Evolutionary conservation across 805 yeast species (phyloP), one percentile per base, ranked within the genome.

Genomic region (Ogataea henricii): DNA sequence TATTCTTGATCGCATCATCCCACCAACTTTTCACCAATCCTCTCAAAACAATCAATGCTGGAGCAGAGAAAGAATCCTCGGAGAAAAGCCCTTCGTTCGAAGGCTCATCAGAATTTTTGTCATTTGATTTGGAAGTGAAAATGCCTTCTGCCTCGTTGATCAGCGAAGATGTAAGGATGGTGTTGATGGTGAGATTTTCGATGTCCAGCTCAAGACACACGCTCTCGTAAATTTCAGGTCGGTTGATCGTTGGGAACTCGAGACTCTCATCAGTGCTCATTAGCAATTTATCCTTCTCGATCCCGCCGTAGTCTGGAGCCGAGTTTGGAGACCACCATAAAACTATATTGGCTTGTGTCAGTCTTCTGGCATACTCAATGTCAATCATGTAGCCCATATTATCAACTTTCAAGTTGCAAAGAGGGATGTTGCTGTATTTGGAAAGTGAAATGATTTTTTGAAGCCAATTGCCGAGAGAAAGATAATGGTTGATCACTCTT

Each of bases 321-420:
- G 92, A 87, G 16, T 75, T 74, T 3, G 83, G 79, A 0, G 96
- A 87, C 98, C 99, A 94, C 98, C 99, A 94, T 25, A 95, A 69
- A 5, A 92, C 85, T 34, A 87, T 78, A 50, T 82, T 80, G 40
- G 80, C 78, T 40, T 81, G 75, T 16, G 72, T 72, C 47, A 94
- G 73, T 43, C 83, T 74, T 58, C 99, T 74, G 0, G 98, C 96
- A 65, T 89, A 94, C 46, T 83, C 83, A 35, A 92, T 77, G 65
- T 94, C 99, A 49, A 92, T 86, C 57, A 90, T 71, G 57, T 81
- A 87, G 0, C 87, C 84, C 67, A 84, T 74, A 53, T 88, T 86
- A 48, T 87, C 92, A n/a, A 82, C 73, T 53, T 82, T 83, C 54
- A 92, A 68, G 59, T 94, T 92, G 62, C 98, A 89, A 29, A 94